Evolutionary conservation across 2,329 filamentous ascomycete genomes (phyloP).

Genomic region (Hymenoscyphus salicellus): DNA sequence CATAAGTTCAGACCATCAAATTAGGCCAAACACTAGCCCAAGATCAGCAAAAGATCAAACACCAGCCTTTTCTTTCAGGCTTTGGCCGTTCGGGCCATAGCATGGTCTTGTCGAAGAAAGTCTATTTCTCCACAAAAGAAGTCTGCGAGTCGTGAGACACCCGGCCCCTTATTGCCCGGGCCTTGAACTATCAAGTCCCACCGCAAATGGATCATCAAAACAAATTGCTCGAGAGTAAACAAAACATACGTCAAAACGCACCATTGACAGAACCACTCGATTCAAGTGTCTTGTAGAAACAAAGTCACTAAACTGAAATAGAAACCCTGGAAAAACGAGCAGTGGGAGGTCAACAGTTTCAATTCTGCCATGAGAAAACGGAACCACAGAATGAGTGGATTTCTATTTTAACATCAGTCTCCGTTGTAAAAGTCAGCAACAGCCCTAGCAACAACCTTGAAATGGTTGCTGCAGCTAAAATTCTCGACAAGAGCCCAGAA

Average conservation of each 20-base stretch:
- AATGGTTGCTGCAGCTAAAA: not conserved
- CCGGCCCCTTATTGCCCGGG: not conserved
- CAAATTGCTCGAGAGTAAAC: not conserved
- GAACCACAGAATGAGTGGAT: not conserved
- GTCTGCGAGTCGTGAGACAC: not conserved
- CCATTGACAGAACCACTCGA: not conserved
- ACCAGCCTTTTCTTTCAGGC: not conserved
- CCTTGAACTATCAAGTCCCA: not conserved
- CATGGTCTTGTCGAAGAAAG: not conserved
- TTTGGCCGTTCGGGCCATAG: not conserved
- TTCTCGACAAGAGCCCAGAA: not conserved
- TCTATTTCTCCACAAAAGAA: constrained; percentile 4
- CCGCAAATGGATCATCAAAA: not conserved
- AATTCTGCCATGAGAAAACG: not conserved
- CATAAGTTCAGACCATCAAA: constrained; percentile 5
- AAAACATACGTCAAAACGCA: not conserved
- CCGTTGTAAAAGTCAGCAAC: not conserved
- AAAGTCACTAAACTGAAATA: not conserved
- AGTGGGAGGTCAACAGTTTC: not conserved
- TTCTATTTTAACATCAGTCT: constrained; percentile 1
- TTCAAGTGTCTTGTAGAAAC: not conserved
- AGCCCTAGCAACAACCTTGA: not conserved
- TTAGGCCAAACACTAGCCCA: constrained; percentile 2
- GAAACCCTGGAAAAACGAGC: not conserved
- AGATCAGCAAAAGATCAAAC: constrained; percentile 10